Evolutionary conservation across 495 filamentous ascomycete genomes (phyloP).

Genomic region (Aspergillus steynii): DNA sequence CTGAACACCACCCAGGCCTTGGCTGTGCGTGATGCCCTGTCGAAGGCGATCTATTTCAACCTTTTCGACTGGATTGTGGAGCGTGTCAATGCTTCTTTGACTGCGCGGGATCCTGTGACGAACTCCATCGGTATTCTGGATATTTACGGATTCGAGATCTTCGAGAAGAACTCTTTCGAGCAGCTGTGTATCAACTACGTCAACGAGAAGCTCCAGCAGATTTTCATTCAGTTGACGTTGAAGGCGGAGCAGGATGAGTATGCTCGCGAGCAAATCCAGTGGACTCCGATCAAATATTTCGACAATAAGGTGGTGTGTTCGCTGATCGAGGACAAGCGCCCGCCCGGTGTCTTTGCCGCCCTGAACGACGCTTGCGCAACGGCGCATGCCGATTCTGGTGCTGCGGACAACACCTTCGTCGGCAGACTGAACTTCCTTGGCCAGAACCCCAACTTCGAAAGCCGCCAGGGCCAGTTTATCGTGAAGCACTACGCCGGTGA

Average conservation of each 20-base stretch:
- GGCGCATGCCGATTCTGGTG: conserved; percentile 89
- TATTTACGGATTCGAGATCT: conserved; percentile 99
- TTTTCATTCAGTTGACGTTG: conserved; percentile 97
- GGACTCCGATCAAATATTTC: conserved; percentile 99
- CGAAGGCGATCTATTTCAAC: conserved; percentile 96
- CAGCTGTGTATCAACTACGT: conserved; percentile 99
- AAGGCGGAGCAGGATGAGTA: conserved; percentile 99
- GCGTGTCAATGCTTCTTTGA: conserved; percentile 85
- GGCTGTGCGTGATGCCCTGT: conserved; percentile 88
- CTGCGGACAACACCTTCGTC: conserved; percentile 94
- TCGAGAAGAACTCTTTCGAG: conserved; percentile 98
- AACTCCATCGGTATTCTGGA: conserved; percentile 97
- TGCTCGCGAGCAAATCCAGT: conserved; percentile 91
- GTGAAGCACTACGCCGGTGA: conserved; percentile 99
- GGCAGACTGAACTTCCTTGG: conserved; percentile 85
- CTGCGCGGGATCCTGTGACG: conserved; percentile 69
- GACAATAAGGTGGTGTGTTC: conserved; percentile 99
- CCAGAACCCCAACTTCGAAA: conserved; percentile 86
- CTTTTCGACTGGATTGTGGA: conserved; percentile 98
- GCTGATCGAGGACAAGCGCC: conserved; percentile 88
- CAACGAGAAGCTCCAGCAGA: conserved; percentile 99
- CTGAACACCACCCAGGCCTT: conserved; percentile 88
- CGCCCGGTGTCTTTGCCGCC: conserved; percentile 92
- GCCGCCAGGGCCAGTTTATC: conserved; percentile 92
- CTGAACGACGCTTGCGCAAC: conserved; percentile 98